These are phyloP conservation scores for Arthroderma uncinatum DNA, from an alignment of 2,329 filamentous ascomycete species.

Conservation along the genomic window DNA sequence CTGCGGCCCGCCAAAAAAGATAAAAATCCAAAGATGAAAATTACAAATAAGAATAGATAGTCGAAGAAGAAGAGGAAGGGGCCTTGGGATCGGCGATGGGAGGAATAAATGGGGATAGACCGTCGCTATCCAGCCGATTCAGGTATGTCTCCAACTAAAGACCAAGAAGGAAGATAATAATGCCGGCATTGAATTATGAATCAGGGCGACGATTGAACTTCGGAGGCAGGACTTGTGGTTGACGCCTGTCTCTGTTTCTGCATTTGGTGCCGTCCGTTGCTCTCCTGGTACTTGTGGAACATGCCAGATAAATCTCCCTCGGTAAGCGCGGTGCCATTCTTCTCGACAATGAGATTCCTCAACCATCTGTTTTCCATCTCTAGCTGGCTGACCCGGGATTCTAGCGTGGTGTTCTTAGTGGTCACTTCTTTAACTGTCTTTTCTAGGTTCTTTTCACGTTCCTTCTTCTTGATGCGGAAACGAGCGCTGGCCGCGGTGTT, in stretches of 20 bases:
- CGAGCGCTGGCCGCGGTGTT: slow-evolving; percentile 82
- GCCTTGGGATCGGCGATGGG: neutral
- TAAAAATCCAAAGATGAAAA: neutral
- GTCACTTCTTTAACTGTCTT: slow-evolving; percentile 71
- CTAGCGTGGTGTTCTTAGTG: slow-evolving; percentile 63
- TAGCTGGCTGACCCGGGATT: slow-evolving; percentile 63
- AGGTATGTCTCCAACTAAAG: no score
- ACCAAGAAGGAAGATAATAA: no score
- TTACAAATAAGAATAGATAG: neutral
- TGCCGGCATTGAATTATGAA: neutral
- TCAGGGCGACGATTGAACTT: neutral
- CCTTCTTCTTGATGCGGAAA: slow-evolving; percentile 93
- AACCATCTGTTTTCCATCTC: slow-evolving; percentile 76
- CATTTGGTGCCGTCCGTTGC: slow-evolving; percentile 2
- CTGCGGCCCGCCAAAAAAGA: neutral
- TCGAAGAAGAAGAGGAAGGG: neutral
- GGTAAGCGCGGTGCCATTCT: slow-evolving; percentile 47
- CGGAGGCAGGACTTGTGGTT: neutral
- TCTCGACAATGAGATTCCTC: slow-evolving; percentile 69
- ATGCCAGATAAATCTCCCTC: slow-evolving; percentile 33
- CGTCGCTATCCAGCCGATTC: no score
- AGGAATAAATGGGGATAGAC: neutral
- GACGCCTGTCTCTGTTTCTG: neutral
- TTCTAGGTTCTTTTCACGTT: slow-evolving; percentile 77
- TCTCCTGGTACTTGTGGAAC: slow-evolving; percentile 32